These are phyloP conservation scores for Dictyostelium intermedium DNA, from an alignment of 78 protist genomes.

Conservation along the genomic window DNA sequence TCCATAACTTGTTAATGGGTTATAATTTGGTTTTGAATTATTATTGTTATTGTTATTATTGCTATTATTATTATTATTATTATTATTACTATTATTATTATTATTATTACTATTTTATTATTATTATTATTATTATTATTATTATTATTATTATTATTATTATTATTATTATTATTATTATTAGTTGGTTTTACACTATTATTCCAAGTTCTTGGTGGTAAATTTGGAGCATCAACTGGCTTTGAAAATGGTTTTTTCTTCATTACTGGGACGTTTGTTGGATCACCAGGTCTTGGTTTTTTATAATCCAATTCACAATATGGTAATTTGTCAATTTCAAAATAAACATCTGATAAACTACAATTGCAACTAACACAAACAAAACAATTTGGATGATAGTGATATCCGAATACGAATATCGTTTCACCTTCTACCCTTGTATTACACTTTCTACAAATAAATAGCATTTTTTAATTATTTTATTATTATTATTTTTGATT, in stretches of 20 bases:
- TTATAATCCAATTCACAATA: constrained; percentile 65
- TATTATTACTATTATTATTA: not conserved
- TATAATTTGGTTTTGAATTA: not conserved
- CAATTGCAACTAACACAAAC: constrained; percentile 32
- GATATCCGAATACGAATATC: constrained; percentile 46
- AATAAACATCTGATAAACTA: constrained; percentile 26
- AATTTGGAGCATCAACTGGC: not conserved
- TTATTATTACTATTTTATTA: not conserved
- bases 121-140: not conserved
- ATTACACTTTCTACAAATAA: constrained; percentile 52
- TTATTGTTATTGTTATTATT: not conserved
- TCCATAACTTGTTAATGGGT: not conserved
- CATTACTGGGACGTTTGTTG: not conserved
- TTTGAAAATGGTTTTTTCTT: constrained; percentile 11
- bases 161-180: not conserved
- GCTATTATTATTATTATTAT: not conserved
- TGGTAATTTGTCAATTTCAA: constrained; percentile 56
- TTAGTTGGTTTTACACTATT: not conserved
- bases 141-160: not conserved
- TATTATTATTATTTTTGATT: not conserved
- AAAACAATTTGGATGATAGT: constrained; percentile 51
- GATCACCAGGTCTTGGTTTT: constrained; percentile 50
- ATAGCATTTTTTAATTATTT: not conserved
- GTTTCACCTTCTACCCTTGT: constrained; percentile 48
- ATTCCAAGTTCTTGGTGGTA: not conserved